Evolutionary conservation across 805 yeast species (phyloP), one percentile per base, ranked within the genome.

Genomic region (Yarrowia sp.): DNA sequence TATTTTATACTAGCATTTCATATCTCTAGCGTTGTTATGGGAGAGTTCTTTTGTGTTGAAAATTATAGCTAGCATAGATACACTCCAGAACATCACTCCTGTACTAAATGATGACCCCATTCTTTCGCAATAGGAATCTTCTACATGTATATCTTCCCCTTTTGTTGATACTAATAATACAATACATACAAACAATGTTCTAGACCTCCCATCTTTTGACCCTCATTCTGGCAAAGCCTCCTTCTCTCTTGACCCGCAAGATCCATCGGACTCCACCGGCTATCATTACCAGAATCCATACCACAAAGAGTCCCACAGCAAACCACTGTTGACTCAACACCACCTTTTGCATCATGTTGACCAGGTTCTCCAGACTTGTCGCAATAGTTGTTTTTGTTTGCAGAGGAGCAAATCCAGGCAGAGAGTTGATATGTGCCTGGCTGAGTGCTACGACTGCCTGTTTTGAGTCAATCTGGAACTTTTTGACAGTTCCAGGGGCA

Each of bases 351-450:
- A 56, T 56, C 64, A 56, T 56, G 9, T 32, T 19, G 5, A 42
- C 64, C n/a, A 56, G 49, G 26, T 56, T 56, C 32, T 56, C 64
- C 8, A 56, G 40, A 56, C 64, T 56, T 11, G 64, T 42, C 32
- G 64, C 48, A 19, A 56, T 56, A 2, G 64, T 56, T 2, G 50
- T 56, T 7, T 56, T 56, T 1, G 64, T 56, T n/a, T 56, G 41
- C 4, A 56, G 41, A 56, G 64, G 64, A 3, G 64, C 64, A 26
- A 56, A 56, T 0, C 64, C 64, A 15, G 64, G 64, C 5, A 56
- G 16, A 2, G 64, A 56, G 26, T 26, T 35, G 8, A 56, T 26
- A 35, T 56, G 64, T 1, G 64, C 64, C 16, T 56, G 40, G 4
- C 15, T 42, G 26, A 56, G 41, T 0, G 64, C 38, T 8, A 14